These are phyloP conservation scores for Hysterangium stoloniferum DNA, from an alignment of 768 basidiomycete genomes.

Conservation along the genomic window DNA sequence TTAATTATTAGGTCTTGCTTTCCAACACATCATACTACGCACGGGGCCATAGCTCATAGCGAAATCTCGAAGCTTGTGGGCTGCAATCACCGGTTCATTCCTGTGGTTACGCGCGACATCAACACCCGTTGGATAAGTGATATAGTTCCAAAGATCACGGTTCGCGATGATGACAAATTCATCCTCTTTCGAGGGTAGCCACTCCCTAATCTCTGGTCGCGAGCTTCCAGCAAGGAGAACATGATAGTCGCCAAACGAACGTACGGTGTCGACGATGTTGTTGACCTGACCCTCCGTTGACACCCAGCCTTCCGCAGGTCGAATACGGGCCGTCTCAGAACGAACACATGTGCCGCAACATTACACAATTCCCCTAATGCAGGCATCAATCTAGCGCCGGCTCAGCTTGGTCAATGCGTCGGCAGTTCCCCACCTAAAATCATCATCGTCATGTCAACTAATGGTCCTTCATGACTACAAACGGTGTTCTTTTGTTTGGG, in stretches of 20 bases:
- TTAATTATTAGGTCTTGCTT: too few species aligned
- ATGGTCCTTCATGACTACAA: too few species aligned
- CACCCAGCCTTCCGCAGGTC: constrained; percentile 89
- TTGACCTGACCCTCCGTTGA: constrained; percentile 87
- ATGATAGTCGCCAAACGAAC: constrained; percentile 90
- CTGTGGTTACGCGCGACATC: constrained; percentile 74
- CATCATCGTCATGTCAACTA: constrained; percentile 96
- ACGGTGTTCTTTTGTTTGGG: too few species aligned
- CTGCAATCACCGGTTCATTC: constrained; percentile 77
- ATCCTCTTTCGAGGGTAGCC: constrained; percentile 72
- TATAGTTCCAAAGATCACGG: constrained; percentile 86
- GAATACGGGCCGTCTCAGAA: constrained; percentile 77
- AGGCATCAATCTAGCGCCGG: not conserved
- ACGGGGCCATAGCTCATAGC: constrained; percentile 95
- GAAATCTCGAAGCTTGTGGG: constrained; percentile 93
- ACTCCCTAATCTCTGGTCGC: constrained; percentile 65
- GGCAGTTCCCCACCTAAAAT: constrained; percentile 70
- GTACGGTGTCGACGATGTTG: constrained; percentile 85
- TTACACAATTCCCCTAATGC: constrained; percentile 12
- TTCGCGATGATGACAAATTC: constrained; percentile 97
- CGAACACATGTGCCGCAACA: constrained; percentile 66
- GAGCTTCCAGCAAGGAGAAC: constrained; percentile 87
- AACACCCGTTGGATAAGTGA: constrained; percentile 91
- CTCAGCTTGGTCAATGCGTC: not conserved
- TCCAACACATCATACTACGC: constrained; percentile 91